A percentile compares a stretch with the other conserved stretches of the same genome.
phyloP scores from a whole-genome alignment of 805 yeast species.

The Candida yuanshanica region DNA sequence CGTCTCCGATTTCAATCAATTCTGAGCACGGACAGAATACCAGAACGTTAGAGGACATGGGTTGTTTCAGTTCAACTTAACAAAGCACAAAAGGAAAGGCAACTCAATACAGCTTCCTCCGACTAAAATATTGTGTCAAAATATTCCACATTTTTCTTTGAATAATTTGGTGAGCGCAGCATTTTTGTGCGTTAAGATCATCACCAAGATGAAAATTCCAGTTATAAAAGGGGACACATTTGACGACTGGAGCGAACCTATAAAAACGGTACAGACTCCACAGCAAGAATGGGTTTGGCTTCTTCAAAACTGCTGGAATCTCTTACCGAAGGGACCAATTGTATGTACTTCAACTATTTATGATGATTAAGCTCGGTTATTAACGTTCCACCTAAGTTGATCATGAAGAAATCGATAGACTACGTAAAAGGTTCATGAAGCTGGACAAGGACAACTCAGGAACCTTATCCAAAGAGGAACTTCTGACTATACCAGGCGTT shows the following conservation, averaged over 20 bases:
- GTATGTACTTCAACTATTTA: slow-evolving; percentile 32
- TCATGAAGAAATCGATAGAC: slow-evolving; percentile 83
- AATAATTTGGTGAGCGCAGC: too few relatives aligned
- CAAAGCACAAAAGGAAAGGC: too few relatives aligned
- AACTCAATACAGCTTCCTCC: too few relatives aligned
- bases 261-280: too few relatives aligned
- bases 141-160: too few relatives aligned
- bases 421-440: slow-evolving; percentile 91
- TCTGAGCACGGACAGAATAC: slow-evolving; percentile 26
- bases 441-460: slow-evolving; percentile 91
- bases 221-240: neutral
- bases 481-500: slow-evolving; percentile 89
- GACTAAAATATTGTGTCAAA: too few relatives aligned
- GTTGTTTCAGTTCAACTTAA: too few relatives aligned
- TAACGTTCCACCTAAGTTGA: slow-evolving; percentile 46
- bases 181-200: too few relatives aligned
- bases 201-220: neutral
- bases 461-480: slow-evolving; percentile 84
- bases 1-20: slow-evolving; percentile 7
- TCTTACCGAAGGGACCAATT: slow-evolving; percentile 76
- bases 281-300: slow-evolving; percentile 48
- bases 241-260: neutral
- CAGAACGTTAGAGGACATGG: neutral
- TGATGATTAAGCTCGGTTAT: neutral
- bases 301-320: slow-evolving; percentile 60